Evolutionary conservation across 2,329 filamentous ascomycete genomes (phyloP).

Genomic region (Apiospora marii): DNA sequence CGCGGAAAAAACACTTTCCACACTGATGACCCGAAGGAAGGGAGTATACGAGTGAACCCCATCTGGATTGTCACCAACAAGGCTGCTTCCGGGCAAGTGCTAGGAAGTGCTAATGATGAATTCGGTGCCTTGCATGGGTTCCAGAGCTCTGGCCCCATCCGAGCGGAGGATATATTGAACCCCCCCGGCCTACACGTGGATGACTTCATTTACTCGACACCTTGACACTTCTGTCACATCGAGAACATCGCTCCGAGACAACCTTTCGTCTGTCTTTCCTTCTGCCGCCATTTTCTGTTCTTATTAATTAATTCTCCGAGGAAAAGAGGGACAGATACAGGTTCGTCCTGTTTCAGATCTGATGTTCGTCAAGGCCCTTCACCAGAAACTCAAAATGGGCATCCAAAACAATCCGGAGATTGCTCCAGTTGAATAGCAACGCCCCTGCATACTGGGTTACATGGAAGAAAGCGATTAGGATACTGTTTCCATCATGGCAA

Average conservation of each 20-base stretch:
- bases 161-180: neutral
- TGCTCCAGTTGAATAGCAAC: conserved; percentile 5
- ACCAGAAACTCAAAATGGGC: neutral
- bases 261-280: neutral
- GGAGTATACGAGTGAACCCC: neutral
- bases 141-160: neutral
- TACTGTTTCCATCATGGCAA: conserved; percentile 17
- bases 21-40: conserved; percentile 8
- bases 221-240: neutral
- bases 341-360: neutral
- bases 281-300: neutral
- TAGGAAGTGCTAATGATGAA: neutral
- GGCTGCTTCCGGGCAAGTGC: neutral
- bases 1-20: neutral
- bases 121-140: neutral
- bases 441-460: conserved; percentile 9
- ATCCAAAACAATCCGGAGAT: conserved; percentile 15
- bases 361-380: neutral
- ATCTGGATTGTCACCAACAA: conserved; percentile 2
- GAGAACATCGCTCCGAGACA: neutral
- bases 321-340: neutral
- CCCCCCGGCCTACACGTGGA: neutral
- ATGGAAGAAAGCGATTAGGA: neutral
- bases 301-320: neutral
- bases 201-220: conserved; percentile 3